Conservation (phyloP, 2,329 filamentous ascomycete species). For the Ascocoryne sarcoides region DNA sequence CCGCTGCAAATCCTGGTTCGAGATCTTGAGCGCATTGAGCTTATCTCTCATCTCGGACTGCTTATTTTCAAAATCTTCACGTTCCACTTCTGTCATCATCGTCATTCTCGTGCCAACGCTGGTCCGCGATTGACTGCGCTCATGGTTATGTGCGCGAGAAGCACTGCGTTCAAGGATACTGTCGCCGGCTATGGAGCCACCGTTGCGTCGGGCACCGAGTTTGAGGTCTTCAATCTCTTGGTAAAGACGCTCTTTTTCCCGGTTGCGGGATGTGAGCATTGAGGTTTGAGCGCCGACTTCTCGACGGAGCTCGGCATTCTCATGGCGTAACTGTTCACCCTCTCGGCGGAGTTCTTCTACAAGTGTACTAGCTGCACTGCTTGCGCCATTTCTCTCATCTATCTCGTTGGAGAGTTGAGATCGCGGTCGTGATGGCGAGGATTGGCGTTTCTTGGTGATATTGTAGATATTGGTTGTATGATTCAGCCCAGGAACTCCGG, state of each 20-base stretch:
- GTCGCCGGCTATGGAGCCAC: conserved; percentile 62
- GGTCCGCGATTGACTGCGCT: conserved; percentile 66
- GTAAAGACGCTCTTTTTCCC: conserved; percentile 89
- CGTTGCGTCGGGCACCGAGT: conserved; percentile 69
- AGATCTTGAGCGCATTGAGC: conserved; percentile 74
- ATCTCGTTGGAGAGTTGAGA: conserved; percentile 36
- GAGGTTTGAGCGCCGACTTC: conserved; percentile 94
- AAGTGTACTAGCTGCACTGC: conserved; percentile 55
- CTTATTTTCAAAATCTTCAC: conserved; percentile 78
- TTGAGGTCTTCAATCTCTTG: conserved; percentile 97
- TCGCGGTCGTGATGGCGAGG: conserved; percentile 37
- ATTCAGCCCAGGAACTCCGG: conserved; percentile 33
- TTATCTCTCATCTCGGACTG: conserved; percentile 79
- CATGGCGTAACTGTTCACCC: conserved; percentile 71
- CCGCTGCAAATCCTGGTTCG: conserved; percentile 80
- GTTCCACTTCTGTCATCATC: conserved; percentile 61
- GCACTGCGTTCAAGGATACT: conserved; percentile 92
- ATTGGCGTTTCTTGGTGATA: conserved; percentile 46
- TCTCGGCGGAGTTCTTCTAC: conserved; percentile 66
- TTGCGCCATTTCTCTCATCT: conserved; percentile 42
- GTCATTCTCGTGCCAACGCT: conserved; percentile 30
- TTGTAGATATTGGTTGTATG: conserved; percentile 61
- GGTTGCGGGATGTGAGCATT: conserved; percentile 92
- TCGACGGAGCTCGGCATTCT: conserved; percentile 84
- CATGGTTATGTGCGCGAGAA: conserved; percentile 69